Evolutionary conservation across 768 basidiomycete species (phyloP), one percentile per base, ranked within the genome.

Genomic region (Strobilomyces echinocephalus): DNA sequence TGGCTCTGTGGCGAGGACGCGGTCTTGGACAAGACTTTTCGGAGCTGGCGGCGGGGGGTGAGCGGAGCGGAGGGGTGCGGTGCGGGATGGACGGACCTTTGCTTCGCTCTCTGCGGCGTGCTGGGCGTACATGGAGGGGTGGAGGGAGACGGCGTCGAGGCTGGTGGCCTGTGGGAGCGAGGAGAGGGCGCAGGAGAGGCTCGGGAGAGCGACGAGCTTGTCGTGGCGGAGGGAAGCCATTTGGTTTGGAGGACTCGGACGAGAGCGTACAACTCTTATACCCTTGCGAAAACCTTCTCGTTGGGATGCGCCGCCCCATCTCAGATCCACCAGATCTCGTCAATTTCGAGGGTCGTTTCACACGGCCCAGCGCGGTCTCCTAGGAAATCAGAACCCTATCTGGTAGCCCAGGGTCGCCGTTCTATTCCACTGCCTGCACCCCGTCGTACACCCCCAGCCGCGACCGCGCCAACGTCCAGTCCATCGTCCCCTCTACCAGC

Each of bases 401-500:
- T 38, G 24, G 24, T 24, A 24, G 36, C 36, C 16, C 18, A 14
- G 14, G 15, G 11, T 35, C 34, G 5, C 34, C 11, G 34, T 8
- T n/a, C 28, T 61, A 73, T 40, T 87, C 85, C 40, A 93, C 74
- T 16, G 88, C 95, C 72, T 98, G 95, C 45, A 88, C 85, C 49
- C 94, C 95, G 62, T 89, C 87, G 72, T 97, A 97, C 28, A 76
- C 79, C 11, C 86, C 82, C 62, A 97, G 72, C 49, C 80, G 75
- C 58, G 72, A 64, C 65, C 83, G 85, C 5, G 93, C 94, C 57
- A 79, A 83, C 16, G 75, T 67, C 97, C 95, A 98, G 52, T 82
- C 79, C 51, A 91, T 76, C 10, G 67, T 77, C 18, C 90, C 93
- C 56, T 84, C 72, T 24, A 90, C 87, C 44, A 98, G 81, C 41